These are phyloP conservation scores for Aristolochia fimbriata DNA, from an alignment of 164 flowering plant species.

Conservation along the genomic window DNA sequence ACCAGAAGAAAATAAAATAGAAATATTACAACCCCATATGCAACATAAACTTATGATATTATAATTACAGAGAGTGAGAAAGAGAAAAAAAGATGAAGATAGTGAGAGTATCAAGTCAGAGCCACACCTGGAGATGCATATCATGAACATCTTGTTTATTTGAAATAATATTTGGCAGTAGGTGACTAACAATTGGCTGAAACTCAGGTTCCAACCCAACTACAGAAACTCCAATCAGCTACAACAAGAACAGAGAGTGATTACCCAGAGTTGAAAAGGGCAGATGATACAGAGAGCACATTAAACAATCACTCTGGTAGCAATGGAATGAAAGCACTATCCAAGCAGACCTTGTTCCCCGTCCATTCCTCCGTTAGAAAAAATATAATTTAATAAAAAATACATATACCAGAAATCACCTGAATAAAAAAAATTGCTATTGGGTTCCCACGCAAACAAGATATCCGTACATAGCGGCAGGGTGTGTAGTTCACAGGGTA, in stretches of 20 bases:
- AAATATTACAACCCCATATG: too few relatives aligned
- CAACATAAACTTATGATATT: background rate
- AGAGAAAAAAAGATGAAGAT: constrained; percentile 2
- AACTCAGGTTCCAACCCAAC: constrained; percentile 83
- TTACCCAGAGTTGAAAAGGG: background rate
- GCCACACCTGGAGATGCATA: constrained; percentile 75
- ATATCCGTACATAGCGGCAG: constrained; percentile 81
- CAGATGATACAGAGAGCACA: background rate
- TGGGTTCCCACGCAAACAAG: constrained; percentile 93
- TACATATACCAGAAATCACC: constrained; percentile 26
- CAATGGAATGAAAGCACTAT: background rate
- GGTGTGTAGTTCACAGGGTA: constrained; percentile 87
- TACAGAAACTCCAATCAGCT: constrained; percentile 79
- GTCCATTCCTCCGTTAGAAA: background rate
- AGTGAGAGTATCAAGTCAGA: constrained; percentile 1
- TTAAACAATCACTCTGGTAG: background rate
- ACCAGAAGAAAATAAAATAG: too few relatives aligned
- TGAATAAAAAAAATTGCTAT: constrained; percentile 86
- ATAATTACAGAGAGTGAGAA: background rate
- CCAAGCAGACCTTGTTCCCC: background rate
- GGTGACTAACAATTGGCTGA: constrained; percentile 72
- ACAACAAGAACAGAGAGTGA: constrained; percentile 7
- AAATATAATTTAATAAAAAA: background rate
- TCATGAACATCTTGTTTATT: constrained; percentile 70
- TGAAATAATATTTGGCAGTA: constrained; percentile 68